Evolutionary conservation across 2,329 filamentous ascomycete species (phyloP).

Genomic region (Colletotrichum simmondsii): DNA sequence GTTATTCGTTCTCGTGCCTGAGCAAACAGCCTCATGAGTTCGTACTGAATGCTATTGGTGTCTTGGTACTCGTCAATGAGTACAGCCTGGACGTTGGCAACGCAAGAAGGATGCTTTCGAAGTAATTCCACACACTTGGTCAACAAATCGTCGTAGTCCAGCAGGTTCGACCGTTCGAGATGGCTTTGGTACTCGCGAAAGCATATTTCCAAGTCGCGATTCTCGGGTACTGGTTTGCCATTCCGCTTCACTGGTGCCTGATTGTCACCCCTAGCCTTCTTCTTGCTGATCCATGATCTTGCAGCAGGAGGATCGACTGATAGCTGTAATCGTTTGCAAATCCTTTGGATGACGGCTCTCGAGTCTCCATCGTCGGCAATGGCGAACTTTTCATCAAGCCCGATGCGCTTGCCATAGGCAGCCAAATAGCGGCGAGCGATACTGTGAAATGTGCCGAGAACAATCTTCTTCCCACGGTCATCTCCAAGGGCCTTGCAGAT

Average conservation of each 20-base stretch:
- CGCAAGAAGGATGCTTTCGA: constrained; percentile 77
- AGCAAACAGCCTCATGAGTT: constrained; percentile 90
- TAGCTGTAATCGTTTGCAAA: constrained; percentile 79
- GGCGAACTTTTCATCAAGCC: constrained; percentile 83
- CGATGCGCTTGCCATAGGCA: constrained; percentile 86
- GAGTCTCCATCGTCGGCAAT: constrained; percentile 90
- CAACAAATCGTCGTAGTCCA: constrained; percentile 95
- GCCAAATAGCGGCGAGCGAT: constrained; percentile 87
- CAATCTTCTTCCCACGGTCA: constrained; percentile 77
- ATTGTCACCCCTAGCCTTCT: constrained; percentile 67
- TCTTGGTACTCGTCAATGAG: constrained; percentile 98
- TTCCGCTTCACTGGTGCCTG: constrained; percentile 41
- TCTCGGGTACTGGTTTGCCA: constrained; percentile 49
- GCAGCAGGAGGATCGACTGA: constrained; percentile 76
- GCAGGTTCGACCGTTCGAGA: constrained; percentile 79
- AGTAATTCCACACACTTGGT: constrained; percentile 86
- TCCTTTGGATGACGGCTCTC: constrained; percentile 81
- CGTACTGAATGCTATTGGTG: constrained; percentile 94
- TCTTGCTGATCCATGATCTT: constrained; percentile 80
- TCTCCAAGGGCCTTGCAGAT: constrained; percentile 85
- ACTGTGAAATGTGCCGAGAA: constrained; percentile 95
- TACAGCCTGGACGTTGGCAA: constrained; percentile 89
- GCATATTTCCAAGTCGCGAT: constrained; percentile 72
- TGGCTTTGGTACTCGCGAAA: constrained; percentile 84
- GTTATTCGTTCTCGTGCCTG: constrained; percentile 81